Evolutionary conservation across 23 red algal species (phyloP).

Genomic region (Chondrus crispus): DNA sequence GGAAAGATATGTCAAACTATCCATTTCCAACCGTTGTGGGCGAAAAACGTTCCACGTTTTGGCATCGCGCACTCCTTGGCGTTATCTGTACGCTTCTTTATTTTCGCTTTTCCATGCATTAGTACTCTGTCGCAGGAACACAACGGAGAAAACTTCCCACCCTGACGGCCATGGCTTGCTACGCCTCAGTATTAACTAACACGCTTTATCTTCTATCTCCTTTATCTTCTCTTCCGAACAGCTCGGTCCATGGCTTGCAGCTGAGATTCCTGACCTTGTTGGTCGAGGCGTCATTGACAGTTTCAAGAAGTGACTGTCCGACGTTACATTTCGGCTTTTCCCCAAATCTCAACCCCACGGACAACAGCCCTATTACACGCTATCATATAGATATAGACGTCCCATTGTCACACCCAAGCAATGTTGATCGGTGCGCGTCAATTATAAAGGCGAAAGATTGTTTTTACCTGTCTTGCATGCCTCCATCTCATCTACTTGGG

Average conservation of each 20-base stretch:
- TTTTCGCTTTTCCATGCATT: background rate
- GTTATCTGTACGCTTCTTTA: slow-evolving; percentile 36
- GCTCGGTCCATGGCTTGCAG: slow-evolving; percentile 89
- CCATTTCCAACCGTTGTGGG: slow-evolving; percentile 89
- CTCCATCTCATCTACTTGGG: background rate
- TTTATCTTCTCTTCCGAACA: background rate
- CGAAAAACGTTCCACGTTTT: slow-evolving; percentile 76
- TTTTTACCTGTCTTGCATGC: background rate
- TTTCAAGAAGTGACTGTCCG: slow-evolving; percentile 80
- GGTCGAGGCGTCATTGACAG: slow-evolving; percentile 74
- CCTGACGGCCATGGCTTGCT: no score
- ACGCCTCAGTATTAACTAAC: no score
- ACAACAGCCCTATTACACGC: background rate
- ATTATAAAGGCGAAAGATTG: background rate
- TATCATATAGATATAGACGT: background rate
- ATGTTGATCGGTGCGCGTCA: background rate
- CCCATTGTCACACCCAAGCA: background rate
- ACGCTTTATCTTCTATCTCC: background rate
- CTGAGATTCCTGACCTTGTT: slow-evolving; percentile 85
- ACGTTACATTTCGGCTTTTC: no score
- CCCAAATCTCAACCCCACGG: no score
- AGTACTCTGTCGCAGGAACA: no score
- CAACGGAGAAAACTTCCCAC: no score
- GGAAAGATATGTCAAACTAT: slow-evolving; percentile 91
- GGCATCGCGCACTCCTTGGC: slow-evolving; percentile 87